Evolutionary conservation across 2,329 filamentous ascomycete genomes (phyloP).

Genomic region (Ophidiomyces ophidiicola): DNA sequence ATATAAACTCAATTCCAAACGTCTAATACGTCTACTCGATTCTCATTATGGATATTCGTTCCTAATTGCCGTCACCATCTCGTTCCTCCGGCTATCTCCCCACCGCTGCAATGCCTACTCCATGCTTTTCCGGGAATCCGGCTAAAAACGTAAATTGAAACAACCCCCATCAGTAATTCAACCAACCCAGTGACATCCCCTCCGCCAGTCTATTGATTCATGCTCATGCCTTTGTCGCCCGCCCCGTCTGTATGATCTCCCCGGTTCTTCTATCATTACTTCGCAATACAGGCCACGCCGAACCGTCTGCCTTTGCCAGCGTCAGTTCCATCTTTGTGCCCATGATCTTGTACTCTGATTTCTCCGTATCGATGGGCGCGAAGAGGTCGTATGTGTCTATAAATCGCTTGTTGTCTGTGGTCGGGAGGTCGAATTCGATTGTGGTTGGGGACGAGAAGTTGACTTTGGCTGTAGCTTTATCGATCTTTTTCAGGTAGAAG

Average conservation of each 20-base stretch:
- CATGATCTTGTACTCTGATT: constrained; percentile 67
- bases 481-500: constrained; percentile 94
- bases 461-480: constrained; percentile 64
- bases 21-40: no score
- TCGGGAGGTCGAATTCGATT: constrained; percentile 70
- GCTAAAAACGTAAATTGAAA: no score
- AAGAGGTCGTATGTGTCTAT: constrained; percentile 62
- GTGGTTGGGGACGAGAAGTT: constrained; percentile 49
- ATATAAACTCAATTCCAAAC: no score
- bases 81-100: no score
- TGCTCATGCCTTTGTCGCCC: constrained; percentile 49
- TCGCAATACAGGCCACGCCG: constrained; percentile 73
- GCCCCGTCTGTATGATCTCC: constrained; percentile 81
- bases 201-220: not conserved
- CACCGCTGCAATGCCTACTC: no score
- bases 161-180: not conserved
- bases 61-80: no score
- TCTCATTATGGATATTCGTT: no score
- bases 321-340: constrained; percentile 80
- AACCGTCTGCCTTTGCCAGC: constrained; percentile 59
- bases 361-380: constrained; percentile 59
- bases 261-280: constrained; percentile 60
- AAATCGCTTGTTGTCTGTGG: constrained; percentile 75
- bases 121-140: no score
- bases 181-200: not conserved